Base-by-base conservation (phyloP, 169 alveolate species). In the Plasmodium reichenowi region DNA sequence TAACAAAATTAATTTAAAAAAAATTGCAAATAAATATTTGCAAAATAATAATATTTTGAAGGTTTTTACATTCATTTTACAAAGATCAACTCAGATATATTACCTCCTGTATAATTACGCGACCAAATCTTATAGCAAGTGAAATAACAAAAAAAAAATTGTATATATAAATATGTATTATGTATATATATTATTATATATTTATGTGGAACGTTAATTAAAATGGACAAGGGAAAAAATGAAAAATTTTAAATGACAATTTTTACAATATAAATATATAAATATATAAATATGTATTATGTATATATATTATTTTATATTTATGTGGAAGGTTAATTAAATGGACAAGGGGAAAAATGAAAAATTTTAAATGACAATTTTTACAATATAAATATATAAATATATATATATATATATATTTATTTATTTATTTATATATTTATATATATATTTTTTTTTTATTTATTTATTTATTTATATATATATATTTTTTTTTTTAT, bases 11-110 rank as follows among this genome's bases (percentile, higher is more conserved):
- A 72, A 80, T 12, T 38, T 80, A 38, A 80, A 80, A 54, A 66
- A 80, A 48, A 47, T 80, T 3, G 64, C 90, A 15, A 80, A 80
- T 20, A 38, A 78, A 1, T 68, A 80, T 52, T 43, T 80, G 13
- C 85, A 80, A 45, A 80, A 80, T 17, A 80, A 68, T n/a, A 80
- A 80, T 32, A 80, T 80, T 6, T 59, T 80, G n/a, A 68, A 66
- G 12, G 90, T 80, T 0, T 80, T 80, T 26, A 80, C 83, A 6
- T 80, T 68, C 52, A 80, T 80, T 10, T 43, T 80, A 24, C 90
- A 80, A 24, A n/a, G 90, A 50, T 80, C 90, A 3, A 80, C 90
- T 26, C 90, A 80, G 32, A 80, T 80, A 10, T 80, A 80, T 62
- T 80, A 80, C 38, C 72, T 80, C 2, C 12, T 80, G 5, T 80